These are phyloP conservation scores for Scedosporium boydii DNA, from an alignment of 2,329 filamentous ascomycete genomes.

Conservation along the genomic window DNA sequence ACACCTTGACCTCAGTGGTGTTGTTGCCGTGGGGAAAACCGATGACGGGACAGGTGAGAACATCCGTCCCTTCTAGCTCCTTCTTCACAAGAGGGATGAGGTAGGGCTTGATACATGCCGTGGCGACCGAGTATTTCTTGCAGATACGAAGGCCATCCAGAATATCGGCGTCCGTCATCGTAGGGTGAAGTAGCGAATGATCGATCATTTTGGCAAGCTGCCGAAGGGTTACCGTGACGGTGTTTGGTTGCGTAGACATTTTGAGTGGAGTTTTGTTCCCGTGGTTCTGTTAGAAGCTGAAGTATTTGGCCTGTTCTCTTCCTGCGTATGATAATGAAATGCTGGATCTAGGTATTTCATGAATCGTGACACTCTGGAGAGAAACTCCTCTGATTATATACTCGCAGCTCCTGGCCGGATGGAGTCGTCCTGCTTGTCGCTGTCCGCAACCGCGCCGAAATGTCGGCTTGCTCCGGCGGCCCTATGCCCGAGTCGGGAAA, in stretches of 20 bases:
- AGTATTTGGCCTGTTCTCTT: no score
- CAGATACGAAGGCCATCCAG: constrained; percentile 36
- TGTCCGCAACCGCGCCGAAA: background rate
- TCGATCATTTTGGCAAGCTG: constrained; percentile 48
- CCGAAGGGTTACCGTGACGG: constrained; percentile 30
- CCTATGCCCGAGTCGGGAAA: background rate
- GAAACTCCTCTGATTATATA: no score
- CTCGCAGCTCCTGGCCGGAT: no score
- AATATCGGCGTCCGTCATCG: constrained; percentile 48
- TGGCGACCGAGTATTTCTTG: constrained; percentile 37
- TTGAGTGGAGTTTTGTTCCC: background rate
- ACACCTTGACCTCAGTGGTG: constrained; percentile 42
- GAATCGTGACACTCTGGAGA: no score
- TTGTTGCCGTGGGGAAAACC: constrained; percentile 53
- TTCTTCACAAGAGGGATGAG: constrained; percentile 35
- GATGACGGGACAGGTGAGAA: constrained; percentile 47
- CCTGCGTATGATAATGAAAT: background rate
- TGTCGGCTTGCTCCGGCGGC: no score
- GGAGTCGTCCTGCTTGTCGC: no score
- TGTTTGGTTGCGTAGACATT: constrained; percentile 11
- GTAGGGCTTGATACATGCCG: constrained; percentile 52
- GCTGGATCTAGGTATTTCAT: no score
- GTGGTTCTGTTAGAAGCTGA: no score
- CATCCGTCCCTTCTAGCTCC: constrained; percentile 35
- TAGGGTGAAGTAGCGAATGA: constrained; percentile 52